Evolutionary conservation across 495 filamentous ascomycete genomes (phyloP), one percentile per base, ranked within the genome.

Genomic region (Aspergillus coremiiformis): DNA sequence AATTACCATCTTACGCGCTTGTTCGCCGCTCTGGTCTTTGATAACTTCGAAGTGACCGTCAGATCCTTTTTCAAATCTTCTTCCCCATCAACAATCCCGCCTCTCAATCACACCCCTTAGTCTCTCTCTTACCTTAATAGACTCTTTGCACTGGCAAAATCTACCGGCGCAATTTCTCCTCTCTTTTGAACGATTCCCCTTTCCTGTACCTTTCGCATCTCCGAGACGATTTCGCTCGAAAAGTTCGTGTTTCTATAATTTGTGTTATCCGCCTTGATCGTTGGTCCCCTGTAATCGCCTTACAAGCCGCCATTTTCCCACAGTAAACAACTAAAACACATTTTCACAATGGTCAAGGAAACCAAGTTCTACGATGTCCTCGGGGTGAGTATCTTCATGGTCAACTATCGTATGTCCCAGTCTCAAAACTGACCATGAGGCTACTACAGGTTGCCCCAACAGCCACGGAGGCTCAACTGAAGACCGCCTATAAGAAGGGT

Each of bases 401-500:
- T 12, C 15, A 22, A 3, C 35, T 30, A 15, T 3, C 5, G 14
- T 32, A 5, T n/a, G 0, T 1, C 24, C 12, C 24, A 14, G 10
- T 24, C 26, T 22, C 32, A 11, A 58, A 51, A 54, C 55, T 71
- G 27, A 66, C 64, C 29, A 39, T 61, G 58, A 49, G 61, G 56
- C 27, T 53, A 30, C 42, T n/a, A n/a, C 60, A 94, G 89, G 88
- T 95, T 49, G 35, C 81, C 54, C 79, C 87, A 45, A 79, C 73
- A 52, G 84, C 83, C 51, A 80, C 81, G 39, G 90, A 95, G 47
- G 73, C 81, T 57, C 84, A 95, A 68, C 70, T 96, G 52, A 94
- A 88, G 75, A 84, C 86, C 60, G 90, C 91, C 42, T 96, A 95
- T 77, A 90, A 88, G 74, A 88, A 87, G 61, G 84, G 85, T 62